Evolutionary conservation across 345 rosid species (phyloP).

Genomic region (Gossypium longicalyx): DNA sequence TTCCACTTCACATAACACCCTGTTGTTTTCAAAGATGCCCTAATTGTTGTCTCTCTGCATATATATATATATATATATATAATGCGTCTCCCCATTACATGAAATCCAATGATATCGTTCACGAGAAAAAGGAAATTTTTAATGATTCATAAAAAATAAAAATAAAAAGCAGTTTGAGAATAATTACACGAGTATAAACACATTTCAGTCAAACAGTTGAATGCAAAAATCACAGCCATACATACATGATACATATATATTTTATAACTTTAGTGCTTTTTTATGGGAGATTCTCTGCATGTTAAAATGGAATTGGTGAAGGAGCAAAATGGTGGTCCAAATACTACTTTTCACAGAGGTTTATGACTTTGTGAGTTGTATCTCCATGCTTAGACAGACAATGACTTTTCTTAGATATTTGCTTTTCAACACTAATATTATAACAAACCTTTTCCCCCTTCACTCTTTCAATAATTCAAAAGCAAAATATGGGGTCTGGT

Average conservation of each 20-base stretch:
- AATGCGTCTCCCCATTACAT: slow-evolving; percentile 10
- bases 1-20: slow-evolving; percentile 16
- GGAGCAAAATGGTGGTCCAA: slow-evolving; percentile 43
- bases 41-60: slow-evolving; percentile 1
- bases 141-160: neutral
- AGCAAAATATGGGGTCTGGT: neutral
- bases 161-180: neutral
- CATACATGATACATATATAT: neutral
- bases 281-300: slow-evolving; percentile 28
- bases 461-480: slow-evolving; percentile 17
- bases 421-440: slow-evolving; percentile 21
- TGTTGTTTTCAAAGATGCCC: neutral
- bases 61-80: neutral
- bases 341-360: slow-evolving; percentile 30
- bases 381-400: slow-evolving; percentile 35
- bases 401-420: slow-evolving; percentile 38
- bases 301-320: slow-evolving; percentile 16
- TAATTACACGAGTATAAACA: neutral
- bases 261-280: slow-evolving; percentile 21
- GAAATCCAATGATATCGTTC: neutral
- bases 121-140: neutral
- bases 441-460: neutral
- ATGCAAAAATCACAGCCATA: slow-evolving; percentile 18
- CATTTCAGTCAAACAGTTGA: slow-evolving; percentile 16
- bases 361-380: slow-evolving; percentile 29